Evolutionary conservation across 805 yeast genomes (phyloP).

Genomic region (Hanseniaspora taiwanica): DNA sequence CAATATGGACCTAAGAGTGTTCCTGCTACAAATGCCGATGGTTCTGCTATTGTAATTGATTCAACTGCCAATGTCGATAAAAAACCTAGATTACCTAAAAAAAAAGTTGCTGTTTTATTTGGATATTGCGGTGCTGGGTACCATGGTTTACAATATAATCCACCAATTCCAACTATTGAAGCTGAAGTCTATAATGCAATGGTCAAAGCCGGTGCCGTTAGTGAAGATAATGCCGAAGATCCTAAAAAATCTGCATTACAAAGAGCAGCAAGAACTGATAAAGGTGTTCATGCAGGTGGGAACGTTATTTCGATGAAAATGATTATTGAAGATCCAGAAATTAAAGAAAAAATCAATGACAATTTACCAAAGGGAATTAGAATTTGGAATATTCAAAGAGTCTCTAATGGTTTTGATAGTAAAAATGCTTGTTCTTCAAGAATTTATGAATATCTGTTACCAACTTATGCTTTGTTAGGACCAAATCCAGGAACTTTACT

Average conservation of each 20-base stretch:
- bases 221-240: constrained; percentile 76
- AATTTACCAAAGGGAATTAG: constrained; percentile 75
- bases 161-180: constrained; percentile 80
- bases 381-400: constrained; percentile 85
- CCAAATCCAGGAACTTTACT: constrained; percentile 72
- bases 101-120: constrained; percentile 77
- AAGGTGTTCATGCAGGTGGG: constrained; percentile 97
- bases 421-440: constrained; percentile 93
- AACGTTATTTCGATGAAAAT: constrained; percentile 75
- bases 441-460: constrained; percentile 84
- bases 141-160: constrained; percentile 91
- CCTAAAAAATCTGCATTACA: constrained; percentile 76
- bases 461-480: constrained; percentile 79
- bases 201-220: constrained; percentile 76
- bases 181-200: constrained; percentile 78
- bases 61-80: constrained; percentile 44
- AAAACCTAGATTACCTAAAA: constrained; percentile 63
- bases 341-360: constrained; percentile 59
- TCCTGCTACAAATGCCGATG: constrained; percentile 43
- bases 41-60: too few relatives aligned
- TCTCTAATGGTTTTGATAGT: constrained; percentile 86
- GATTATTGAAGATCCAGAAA: constrained; percentile 64
- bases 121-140: constrained; percentile 97
- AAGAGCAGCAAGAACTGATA: constrained; percentile 84
- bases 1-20: constrained; percentile 33